These are phyloP conservation scores for Lagenidium giganteum DNA, from an alignment of 352 stramenopile species.

Conservation along the genomic window DNA sequence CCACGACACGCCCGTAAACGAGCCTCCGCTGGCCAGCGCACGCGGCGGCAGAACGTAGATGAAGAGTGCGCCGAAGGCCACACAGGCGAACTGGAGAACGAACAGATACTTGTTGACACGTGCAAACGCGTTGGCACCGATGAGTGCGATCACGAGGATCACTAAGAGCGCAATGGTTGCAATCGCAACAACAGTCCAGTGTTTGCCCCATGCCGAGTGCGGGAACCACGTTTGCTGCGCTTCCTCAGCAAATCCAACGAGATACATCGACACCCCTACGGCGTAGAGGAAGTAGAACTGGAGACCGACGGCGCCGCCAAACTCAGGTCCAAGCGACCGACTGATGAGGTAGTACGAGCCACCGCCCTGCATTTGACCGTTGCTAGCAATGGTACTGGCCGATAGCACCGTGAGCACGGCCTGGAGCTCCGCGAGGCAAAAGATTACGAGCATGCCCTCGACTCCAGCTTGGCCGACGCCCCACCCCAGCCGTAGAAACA, in stretches of 20 bases:
- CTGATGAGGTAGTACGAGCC: slow-evolving; percentile 67
- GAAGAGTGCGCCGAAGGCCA: slow-evolving; percentile 46
- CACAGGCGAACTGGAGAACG: slow-evolving; percentile 55
- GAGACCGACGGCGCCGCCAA: slow-evolving; percentile 85
- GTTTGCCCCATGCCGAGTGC: slow-evolving; percentile 26
- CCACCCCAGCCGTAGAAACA: slow-evolving; percentile 85
- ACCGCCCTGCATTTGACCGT: slow-evolving; percentile 71
- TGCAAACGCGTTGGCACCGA: slow-evolving; percentile 65
- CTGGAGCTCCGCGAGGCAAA: slow-evolving; percentile 55
- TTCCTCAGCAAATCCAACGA: slow-evolving; percentile 76
- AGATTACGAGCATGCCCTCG: slow-evolving; percentile 67
- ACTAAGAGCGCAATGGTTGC: slow-evolving; percentile 31
- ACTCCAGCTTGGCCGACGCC: slow-evolving; percentile 80
- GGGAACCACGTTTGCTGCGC: slow-evolving; percentile 50
- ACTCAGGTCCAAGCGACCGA: slow-evolving; percentile 71
- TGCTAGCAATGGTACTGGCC: slow-evolving; percentile 81
- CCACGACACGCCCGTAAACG: slow-evolving; percentile 40
- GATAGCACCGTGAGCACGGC: slow-evolving; percentile 76
- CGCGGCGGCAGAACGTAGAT: slow-evolving; percentile 30
- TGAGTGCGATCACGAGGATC: slow-evolving; percentile 51
- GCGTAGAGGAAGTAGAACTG: slow-evolving; percentile 88
- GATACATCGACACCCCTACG: slow-evolving; percentile 67
- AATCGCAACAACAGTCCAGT: slow-evolving; percentile 43
- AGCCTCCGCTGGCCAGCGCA: slow-evolving; percentile 33
- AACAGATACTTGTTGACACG: slow-evolving; percentile 78